These are phyloP conservation scores for Pichia gijzeniarum DNA, from an alignment of 805 yeast genomes.

Conservation along the genomic window DNA sequence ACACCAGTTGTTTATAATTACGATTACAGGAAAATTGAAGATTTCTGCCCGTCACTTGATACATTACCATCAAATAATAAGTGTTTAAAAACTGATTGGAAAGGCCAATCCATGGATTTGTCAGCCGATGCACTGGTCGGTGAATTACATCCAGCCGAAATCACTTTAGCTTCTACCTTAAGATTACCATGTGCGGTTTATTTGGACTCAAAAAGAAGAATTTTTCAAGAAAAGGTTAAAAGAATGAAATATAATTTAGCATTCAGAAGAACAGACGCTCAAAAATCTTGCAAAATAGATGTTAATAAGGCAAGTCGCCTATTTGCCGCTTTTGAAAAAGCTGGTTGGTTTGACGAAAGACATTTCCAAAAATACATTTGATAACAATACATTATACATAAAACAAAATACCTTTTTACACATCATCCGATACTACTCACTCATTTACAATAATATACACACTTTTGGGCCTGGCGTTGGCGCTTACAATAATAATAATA, in stretches of 20 bases:
- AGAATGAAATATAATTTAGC: constrained; percentile 64
- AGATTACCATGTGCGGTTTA: constrained; percentile 85
- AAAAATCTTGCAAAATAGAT: constrained; percentile 94
- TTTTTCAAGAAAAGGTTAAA: constrained; percentile 83
- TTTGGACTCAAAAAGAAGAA: constrained; percentile 70
- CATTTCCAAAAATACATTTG: constrained; percentile 47
- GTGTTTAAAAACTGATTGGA: constrained; percentile 90
- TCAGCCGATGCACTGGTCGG: constrained; percentile 64
- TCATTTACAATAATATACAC: not conserved
- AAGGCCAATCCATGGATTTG: constrained; percentile 95
- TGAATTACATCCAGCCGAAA: constrained; percentile 88
- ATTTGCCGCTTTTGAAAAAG: constrained; percentile 83
- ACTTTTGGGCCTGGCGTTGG: not conserved
- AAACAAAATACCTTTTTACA: not conserved
- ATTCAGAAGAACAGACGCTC: constrained; percentile 95
- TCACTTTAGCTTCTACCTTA: constrained; percentile 76
- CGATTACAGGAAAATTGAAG: constrained; percentile 69
- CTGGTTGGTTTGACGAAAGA: constrained; percentile 84
- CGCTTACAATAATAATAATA: not conserved
- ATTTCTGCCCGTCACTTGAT: constrained; percentile 66
- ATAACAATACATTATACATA: not conserved
- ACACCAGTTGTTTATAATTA: constrained; percentile 44
- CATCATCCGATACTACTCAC: not conserved
- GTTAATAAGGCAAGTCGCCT: constrained; percentile 92
- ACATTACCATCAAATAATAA: constrained; percentile 61